Conservation (phyloP, 1,139 yeast species). For the Kodamaea suecica region DNA sequence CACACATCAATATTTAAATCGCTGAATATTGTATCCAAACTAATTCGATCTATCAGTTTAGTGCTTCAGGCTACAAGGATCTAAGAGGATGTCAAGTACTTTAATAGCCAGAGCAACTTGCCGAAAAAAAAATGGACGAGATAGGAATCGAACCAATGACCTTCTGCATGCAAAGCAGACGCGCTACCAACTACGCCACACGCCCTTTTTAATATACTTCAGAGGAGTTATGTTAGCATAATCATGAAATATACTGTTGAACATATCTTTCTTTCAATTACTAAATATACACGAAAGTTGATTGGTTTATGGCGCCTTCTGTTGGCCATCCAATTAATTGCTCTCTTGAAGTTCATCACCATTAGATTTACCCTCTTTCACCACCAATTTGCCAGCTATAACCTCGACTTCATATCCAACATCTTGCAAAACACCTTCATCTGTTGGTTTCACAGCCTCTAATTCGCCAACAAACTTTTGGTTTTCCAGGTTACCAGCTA, state of each 20-base stretch:
- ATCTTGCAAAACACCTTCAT: conserved; percentile 34
- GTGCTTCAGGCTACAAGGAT: not conserved
- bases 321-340: no score
- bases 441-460: conserved; percentile 37
- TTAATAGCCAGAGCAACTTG: no score
- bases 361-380: conserved; percentile 9
- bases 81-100: no score
- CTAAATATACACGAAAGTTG: no score
- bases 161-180: conserved; percentile 66
- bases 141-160: conserved; percentile 67
- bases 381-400: conserved; percentile 34
- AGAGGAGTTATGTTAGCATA: no score
- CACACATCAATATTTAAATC: no score
- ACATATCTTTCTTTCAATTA: no score
- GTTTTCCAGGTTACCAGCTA: conserved; percentile 61
- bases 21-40: no score
- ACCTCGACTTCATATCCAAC: conserved; percentile 41
- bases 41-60: no score
- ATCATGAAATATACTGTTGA: no score
- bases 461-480: conserved; percentile 66
- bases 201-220: conserved; percentile 45
- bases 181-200: conserved; percentile 76
- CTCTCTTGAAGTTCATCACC: no score
- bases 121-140: conserved; percentile 50
- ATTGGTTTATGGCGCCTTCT: no score